Evolutionary conservation across 1,139 yeast genomes (phyloP), one percentile per base, ranked within the genome.

Genomic region (Scheffersomyces titani): DNA sequence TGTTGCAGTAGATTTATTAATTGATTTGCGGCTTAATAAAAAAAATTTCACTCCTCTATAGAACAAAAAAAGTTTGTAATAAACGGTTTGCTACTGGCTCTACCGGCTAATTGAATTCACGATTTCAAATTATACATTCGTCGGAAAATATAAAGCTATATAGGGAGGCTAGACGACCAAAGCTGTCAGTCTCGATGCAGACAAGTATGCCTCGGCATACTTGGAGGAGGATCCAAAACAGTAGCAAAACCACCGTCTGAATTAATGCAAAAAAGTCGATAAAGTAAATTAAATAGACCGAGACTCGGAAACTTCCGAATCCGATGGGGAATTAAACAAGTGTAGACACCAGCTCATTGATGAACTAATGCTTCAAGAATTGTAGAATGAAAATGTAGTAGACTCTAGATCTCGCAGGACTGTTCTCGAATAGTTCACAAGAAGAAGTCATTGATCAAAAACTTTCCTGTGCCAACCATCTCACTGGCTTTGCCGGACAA

Each of bases 401-500:
- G 13, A 3, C 40, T 30, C 16, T 30, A 30, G 40, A 9, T 30
- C 30, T 30, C 13, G 16, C 40, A 30, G 9, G 6, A 22, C 40
- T 2, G 40, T 30, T 13, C 40, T 5, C 40, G 3, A 7, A 16
- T 30, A 30, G 40, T 9, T 58, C 53, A 79, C 63, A 80, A 74
- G 65, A 77, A 77, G 64, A 81, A 81, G 62, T 82, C 86, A 65
- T 80, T 80, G 63, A 80, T 73, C 61, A 80, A 68, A 61, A 82
- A 77, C 57, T 75, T 76, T 47, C 84, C 83, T 51, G 82, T 74
- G 57, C 85, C 80, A 56, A 83, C 81, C 83, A 83, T 83, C 69
- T 83, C 86, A 59, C 84, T 78, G 54, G 85, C 84, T 63, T 76
- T 78, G 56, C 86, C 87, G 47, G 82, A 72, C 61, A 80, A 69